Evolutionary conservation across 2,329 filamentous ascomycete genomes (phyloP).

Genomic region (Mycogone perniciosa): DNA sequence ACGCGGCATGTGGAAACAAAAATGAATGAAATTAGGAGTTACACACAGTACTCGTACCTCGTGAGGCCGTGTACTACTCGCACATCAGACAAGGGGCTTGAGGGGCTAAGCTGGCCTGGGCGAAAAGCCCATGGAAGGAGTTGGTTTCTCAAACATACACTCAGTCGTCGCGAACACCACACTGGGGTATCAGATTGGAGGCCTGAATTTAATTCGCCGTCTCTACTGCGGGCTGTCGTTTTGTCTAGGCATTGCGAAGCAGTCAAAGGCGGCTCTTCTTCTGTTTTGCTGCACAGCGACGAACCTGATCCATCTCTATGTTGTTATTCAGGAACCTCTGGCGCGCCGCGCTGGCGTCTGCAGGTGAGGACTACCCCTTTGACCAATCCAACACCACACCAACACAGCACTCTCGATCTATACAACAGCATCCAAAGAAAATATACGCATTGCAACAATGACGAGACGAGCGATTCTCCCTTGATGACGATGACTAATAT

Average conservation of each 20-base stretch:
- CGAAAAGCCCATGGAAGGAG: neutral
- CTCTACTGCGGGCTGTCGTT: too few relatives aligned
- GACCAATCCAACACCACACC: neutral
- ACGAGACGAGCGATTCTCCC: too few relatives aligned
- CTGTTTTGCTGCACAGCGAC: neutral
- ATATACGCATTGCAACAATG: neutral
- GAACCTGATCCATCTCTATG: neutral
- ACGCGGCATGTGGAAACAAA: too few relatives aligned
- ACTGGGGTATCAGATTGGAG: neutral
- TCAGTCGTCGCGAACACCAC: too few relatives aligned
- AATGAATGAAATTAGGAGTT: too few relatives aligned
- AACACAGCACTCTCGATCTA: neutral
- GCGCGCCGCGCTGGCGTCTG: conserved; percentile 22
- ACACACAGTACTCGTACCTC: too few relatives aligned
- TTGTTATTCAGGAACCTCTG: conserved; percentile 25
- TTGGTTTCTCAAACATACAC: neutral
- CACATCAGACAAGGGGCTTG: neutral
- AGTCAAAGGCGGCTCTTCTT: too few relatives aligned
- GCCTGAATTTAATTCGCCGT: neutral
- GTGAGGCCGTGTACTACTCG: too few relatives aligned
- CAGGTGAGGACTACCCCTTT: conserved; percentile 18
- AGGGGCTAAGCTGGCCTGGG: neutral
- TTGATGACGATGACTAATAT: neutral
- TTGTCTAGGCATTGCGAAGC: too few relatives aligned
- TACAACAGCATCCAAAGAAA: neutral